These are phyloP conservation scores for Bolboschoenoplectus hybrid DNA, from an alignment of 202 grass and related monocot genomes.

Conservation along the genomic window DNA sequence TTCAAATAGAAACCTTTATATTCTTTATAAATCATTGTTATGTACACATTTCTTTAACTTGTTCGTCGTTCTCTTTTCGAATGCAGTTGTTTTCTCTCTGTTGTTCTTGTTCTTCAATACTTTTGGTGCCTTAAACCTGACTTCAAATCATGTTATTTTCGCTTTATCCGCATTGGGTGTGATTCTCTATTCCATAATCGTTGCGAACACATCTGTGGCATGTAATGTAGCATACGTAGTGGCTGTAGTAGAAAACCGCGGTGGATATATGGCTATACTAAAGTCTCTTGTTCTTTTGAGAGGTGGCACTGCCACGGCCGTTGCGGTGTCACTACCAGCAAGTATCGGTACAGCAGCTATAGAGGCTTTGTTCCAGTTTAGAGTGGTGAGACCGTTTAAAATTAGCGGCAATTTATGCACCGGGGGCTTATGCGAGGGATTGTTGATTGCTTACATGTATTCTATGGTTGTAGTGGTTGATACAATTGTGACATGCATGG, in stretches of 20 bases:
- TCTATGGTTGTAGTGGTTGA: conserved; percentile 73
- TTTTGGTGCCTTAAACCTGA: conserved; percentile 48
- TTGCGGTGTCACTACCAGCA: conserved; percentile 65
- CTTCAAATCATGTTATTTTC: conserved; percentile 43
- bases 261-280: conserved; percentile 56
- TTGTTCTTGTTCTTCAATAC: conserved; percentile 76
- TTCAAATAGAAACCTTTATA: not conserved
- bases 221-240: conserved; percentile 79
- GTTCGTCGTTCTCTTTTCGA: conserved; percentile 52
- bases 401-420: conserved; percentile 36
- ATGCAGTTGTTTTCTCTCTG: conserved; percentile 65
- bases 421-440: conserved; percentile 49
- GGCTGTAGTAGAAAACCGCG: conserved; percentile 50
- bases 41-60: conserved; percentile 56
- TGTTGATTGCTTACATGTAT: conserved; percentile 73
- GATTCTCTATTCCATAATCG: conserved; percentile 74
- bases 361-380: conserved; percentile 79
- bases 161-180: conserved; percentile 72
- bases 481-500: conserved; percentile 68
- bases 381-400: conserved; percentile 55
- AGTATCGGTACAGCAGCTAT: conserved; percentile 60
- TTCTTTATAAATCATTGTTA: conserved; percentile 55
- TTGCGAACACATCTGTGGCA: conserved; percentile 64
- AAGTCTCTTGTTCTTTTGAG: conserved; percentile 64
- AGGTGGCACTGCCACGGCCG: conserved; percentile 67